Evolutionary conservation across 176 grass and related monocot genomes (phyloP).

Genomic region (Oryza meyeriana): DNA sequence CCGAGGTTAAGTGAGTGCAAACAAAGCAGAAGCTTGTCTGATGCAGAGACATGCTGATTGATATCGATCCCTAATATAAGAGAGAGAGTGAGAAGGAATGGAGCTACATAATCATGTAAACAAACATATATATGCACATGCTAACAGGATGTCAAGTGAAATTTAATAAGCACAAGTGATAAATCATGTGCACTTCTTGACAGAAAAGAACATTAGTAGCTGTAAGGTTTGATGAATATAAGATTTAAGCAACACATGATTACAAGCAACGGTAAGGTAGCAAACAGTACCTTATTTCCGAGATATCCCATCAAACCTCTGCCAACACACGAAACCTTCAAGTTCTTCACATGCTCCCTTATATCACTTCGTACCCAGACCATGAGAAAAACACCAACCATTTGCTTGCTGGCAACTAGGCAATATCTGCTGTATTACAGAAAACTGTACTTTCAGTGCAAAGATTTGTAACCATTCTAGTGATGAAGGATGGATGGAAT

Average conservation of each 20-base stretch:
- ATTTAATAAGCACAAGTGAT: background rate
- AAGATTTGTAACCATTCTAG: background rate
- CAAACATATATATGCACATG: background rate
- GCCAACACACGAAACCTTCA: slow-evolving; percentile 96
- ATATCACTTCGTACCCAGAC: slow-evolving; percentile 90
- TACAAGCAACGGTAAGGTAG: background rate
- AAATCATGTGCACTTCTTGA: background rate
- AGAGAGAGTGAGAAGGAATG: background rate
- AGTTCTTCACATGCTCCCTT: slow-evolving; percentile 81
- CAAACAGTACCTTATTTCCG: slow-evolving; percentile 74
- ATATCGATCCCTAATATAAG: slow-evolving; percentile 78
- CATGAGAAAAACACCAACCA: slow-evolving; percentile 96
- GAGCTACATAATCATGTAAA: slow-evolving; percentile 2
- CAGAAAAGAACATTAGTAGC: background rate
- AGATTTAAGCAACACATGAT: background rate
- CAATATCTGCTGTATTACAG: slow-evolving; percentile 58
- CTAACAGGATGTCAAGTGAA: background rate
- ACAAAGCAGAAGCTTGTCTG: slow-evolving; percentile 97
- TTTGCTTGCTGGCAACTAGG: slow-evolving; percentile 92
- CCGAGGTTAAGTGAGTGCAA: slow-evolving; percentile 93
- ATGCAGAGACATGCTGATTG: slow-evolving; percentile 91
- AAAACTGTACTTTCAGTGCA: slow-evolving; percentile 28
- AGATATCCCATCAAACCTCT: slow-evolving; percentile 98
- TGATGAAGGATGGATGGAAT: background rate
- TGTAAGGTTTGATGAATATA: background rate